Evolutionary conservation across 345 rosid genomes (phyloP), one percentile per base, ranked within the genome.

Genomic region (Hibiscus syriacus): DNA sequence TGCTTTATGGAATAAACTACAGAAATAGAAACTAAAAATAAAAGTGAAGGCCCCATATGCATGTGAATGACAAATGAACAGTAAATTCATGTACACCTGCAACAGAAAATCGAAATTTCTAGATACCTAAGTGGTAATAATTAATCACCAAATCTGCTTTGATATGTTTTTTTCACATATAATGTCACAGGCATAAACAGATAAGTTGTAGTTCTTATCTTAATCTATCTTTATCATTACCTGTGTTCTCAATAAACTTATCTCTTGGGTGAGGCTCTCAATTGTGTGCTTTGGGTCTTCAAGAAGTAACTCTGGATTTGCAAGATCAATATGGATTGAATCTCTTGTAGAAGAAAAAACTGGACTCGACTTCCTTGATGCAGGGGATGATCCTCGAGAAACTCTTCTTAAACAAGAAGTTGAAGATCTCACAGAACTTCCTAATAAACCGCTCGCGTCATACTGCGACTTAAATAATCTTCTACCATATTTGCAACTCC

Each of bases 161-260:
- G 43, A 36, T 16, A 17, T 62, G 27, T 19, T 38, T 61, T 61
- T 19, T 38, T 38, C 6, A 38, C 1, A 11, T 19, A 59, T 20
- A 20, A 38, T 19, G n/a, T 19, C 46, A 36, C 3, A 36, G 22
- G 11, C 17, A 38, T 11, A 57, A 58, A 10, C 6, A 59, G 43
- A n/a, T 29, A 59, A 61, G n/a, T 26, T 9, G 68, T 17, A 17
- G 53, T 17, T 17, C 3, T n/a, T 17, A 46, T 64, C 56, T 26
- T 26, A 26, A 14, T 63, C 67, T 63, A 36, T 23, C 67, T 11
- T 20, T 16, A 43, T 53, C 49, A 8, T 79, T 69, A 86, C 96
- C 90, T 86, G 88, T 70, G 87, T 77, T 72, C 79, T 86, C 76
- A 86, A 79, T 76, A 83, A 60, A 76, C 71, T 64, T 65, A 84